Evolutionary conservation across 805 yeast species (phyloP).

Genomic region (Starmerella floricola): DNA sequence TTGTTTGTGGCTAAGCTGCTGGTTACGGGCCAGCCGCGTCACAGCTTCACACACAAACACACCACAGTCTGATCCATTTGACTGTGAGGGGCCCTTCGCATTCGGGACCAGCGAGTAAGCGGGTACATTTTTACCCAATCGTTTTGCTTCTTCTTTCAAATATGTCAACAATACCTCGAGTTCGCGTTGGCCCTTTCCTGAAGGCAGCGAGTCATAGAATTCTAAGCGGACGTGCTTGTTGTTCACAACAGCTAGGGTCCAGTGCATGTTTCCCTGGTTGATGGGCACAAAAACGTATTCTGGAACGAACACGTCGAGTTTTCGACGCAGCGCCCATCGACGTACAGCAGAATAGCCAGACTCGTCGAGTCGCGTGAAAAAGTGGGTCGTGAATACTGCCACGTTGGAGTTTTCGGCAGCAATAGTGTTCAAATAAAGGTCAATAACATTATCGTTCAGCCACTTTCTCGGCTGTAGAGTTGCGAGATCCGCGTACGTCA

Average conservation of each 20-base stretch:
- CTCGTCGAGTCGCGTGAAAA: slow-evolving; percentile 55
- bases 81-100: slow-evolving; percentile 63
- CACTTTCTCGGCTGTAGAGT: slow-evolving; percentile 63
- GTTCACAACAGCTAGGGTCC: slow-evolving; percentile 81
- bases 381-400: slow-evolving; percentile 79
- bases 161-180: slow-evolving; percentile 45
- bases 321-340: slow-evolving; percentile 72
- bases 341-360: slow-evolving; percentile 74
- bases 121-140: slow-evolving; percentile 30
- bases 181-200: slow-evolving; percentile 27
- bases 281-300: slow-evolving; percentile 70
- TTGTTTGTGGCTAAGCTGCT: slow-evolving; percentile 45
- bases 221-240: slow-evolving; percentile 44
- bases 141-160: slow-evolving; percentile 53
- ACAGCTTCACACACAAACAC: slow-evolving; percentile 79
- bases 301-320: slow-evolving; percentile 49
- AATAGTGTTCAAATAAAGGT: slow-evolving; percentile 46
- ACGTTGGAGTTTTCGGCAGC: slow-evolving; percentile 37
- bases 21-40: slow-evolving; percentile 43
- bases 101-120: slow-evolving; percentile 23
- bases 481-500: slow-evolving; percentile 54
- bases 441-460: slow-evolving; percentile 88
- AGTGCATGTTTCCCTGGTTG: slow-evolving; percentile 72
- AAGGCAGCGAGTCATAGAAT: slow-evolving; percentile 63
- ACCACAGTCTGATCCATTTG: slow-evolving; percentile 90